Evolutionary conservation across 768 basidiomycete genomes (phyloP), one percentile per base, ranked within the genome.

Genomic region (Jaapia argillacea): DNA sequence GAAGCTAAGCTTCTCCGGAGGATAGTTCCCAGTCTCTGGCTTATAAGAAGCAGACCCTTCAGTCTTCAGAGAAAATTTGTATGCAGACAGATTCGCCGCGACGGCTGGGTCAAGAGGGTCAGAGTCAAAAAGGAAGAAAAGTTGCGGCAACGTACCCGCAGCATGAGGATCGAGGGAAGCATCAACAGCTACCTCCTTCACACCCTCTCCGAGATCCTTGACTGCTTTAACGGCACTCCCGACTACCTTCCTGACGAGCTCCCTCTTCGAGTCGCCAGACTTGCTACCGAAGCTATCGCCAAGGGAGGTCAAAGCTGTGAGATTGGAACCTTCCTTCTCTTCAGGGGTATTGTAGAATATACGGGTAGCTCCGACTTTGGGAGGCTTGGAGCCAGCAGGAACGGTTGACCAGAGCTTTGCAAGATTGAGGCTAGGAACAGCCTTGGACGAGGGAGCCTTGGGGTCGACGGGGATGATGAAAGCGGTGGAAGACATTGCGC

Each of bases 11-110:
- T 75, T 72, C 31, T 72, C 70, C 0, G 75, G 28, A 33, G 71
- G 18, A 70, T 61, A 3, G 71, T 61, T 24, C 75, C 69, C 42
- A 41, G 74, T 62, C 42, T 74, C 74, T 6, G 81, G 79, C 54
- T 85, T 74, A 62, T 81, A 84, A 1, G 60, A 58, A 10, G 81
- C 84, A 3, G 76, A 74, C 4, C 79, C 77, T 1, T 69, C 68
- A 0, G 87, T 91, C 61, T 89, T 87, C 51, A 92, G 65, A 1
- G 80, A 75, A 56, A 91, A 90, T 49, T 78, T 75, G 61, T 83
- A 87, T 36, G 73, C 54, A 4, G 84, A 82, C 48, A 92, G 68
- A 51, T 86, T 71, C 2, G 89, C 77, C 4, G 80, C 86, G 40
- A 88, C 85, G 36, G 88, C 87, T 82, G 50, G 36, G 24, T 38